Evolutionary conservation across 2,329 filamentous ascomycete genomes (phyloP).

Genomic region (Xylariaceae sp.): DNA sequence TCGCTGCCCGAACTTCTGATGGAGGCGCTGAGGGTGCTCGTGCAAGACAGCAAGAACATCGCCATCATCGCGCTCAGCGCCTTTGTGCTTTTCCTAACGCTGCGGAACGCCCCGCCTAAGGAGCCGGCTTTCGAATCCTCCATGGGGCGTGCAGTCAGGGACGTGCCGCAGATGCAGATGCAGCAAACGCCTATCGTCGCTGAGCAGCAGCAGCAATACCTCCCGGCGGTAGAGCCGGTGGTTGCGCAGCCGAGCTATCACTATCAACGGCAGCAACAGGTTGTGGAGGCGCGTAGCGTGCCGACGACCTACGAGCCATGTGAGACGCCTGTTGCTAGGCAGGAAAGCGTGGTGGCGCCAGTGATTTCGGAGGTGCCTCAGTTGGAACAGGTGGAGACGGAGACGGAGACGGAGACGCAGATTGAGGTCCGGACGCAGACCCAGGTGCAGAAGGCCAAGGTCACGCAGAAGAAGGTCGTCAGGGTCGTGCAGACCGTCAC

Average conservation of each 20-base stretch:
- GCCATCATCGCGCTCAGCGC: slow-evolving; percentile 51
- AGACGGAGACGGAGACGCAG: background rate
- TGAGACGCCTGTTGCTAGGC: slow-evolving; percentile 3
- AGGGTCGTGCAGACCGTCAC: slow-evolving; percentile 18
- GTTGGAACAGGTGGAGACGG: background rate
- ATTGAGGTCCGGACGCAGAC: background rate
- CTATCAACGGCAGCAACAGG: background rate
- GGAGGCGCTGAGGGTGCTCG: slow-evolving; percentile 48
- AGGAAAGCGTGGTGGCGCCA: background rate
- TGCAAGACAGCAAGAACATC: slow-evolving; percentile 57
- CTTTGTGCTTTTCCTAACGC: slow-evolving; percentile 48
- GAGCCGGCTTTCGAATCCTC: slow-evolving; percentile 11
- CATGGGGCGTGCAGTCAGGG: slow-evolving; percentile 2
- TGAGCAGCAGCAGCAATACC: slow-evolving; percentile 6
- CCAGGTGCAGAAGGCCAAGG: slow-evolving; percentile 9
- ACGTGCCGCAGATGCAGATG: too few relatives aligned
- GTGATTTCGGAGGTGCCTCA: too few relatives aligned
- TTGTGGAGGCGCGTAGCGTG: slow-evolving; percentile 6
- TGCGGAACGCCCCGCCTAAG: slow-evolving; percentile 28
- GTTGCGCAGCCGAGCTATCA: slow-evolving; percentile 1
- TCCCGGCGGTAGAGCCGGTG: slow-evolving; percentile 3
- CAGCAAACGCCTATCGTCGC: background rate
- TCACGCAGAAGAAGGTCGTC: slow-evolving; percentile 14
- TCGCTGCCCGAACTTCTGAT: slow-evolving; percentile 51
- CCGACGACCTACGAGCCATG: slow-evolving; percentile 19